A percentile compares a stretch with the other conserved stretches of the same genome.
Conservation (phyloP, 805 yeast genomes). For the Yarrowia osloensis region DNA sequence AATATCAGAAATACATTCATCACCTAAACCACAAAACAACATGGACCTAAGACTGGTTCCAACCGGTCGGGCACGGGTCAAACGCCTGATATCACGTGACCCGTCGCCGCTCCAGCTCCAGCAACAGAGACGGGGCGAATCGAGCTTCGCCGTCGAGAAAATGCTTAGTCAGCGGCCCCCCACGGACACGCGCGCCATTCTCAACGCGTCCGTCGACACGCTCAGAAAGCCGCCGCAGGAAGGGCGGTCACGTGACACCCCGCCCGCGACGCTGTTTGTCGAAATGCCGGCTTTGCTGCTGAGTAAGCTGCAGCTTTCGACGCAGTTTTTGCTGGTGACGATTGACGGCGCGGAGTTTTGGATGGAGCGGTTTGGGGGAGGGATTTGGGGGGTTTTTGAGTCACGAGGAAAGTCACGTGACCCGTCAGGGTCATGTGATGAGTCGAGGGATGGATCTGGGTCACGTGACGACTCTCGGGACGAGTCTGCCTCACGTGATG, state of each 20-base stretch:
- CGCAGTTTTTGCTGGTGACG: background rate
- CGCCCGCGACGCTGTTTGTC: background rate
- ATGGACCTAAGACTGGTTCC: constrained; percentile 23
- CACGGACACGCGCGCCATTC: background rate
- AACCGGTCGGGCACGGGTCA: constrained; percentile 5
- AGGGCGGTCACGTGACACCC: background rate
- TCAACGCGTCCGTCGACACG: background rate
- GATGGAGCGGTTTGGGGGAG: constrained; percentile 26
- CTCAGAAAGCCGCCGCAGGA: background rate
- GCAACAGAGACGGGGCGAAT: background rate
- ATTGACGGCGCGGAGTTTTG: constrained; percentile 2
- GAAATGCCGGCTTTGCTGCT: background rate
- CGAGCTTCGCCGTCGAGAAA: background rate
- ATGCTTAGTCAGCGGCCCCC: constrained; percentile 13
- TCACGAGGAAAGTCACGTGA: background rate
- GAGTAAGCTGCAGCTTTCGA: background rate
- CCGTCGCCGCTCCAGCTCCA: background rate
- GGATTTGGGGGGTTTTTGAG: constrained; percentile 7
- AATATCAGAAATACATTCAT: background rate
- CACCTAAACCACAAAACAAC: background rate
- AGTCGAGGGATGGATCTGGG: background rate
- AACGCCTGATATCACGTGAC: constrained; percentile 7
- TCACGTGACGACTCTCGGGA: background rate
- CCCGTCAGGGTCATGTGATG: background rate
- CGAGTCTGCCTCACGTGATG: background rate